Percentiles rank a stretch among this genome's conserved stretches.
Conservation (phyloP, 2,329 filamentous ascomycete species). For the Botrytis paeoniae region DNA sequence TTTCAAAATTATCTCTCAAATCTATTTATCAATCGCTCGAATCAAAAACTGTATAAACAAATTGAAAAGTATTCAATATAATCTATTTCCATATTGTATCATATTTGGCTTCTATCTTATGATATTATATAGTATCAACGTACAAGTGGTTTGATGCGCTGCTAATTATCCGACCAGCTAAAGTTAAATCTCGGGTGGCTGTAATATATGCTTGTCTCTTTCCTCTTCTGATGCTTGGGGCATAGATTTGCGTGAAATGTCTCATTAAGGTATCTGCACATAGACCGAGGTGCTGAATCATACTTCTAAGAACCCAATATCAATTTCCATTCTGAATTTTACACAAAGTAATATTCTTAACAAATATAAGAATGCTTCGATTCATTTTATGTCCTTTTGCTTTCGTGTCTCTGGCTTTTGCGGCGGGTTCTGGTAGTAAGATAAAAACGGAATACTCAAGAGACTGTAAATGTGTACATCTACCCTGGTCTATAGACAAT, state of each 20-base stretch:
- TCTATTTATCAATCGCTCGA: background rate
- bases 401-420: background rate
- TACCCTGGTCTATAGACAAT: no score
- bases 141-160: background rate
- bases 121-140: background rate
- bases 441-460: background rate
- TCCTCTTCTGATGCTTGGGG: background rate
- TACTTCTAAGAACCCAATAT: background rate
- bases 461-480: conserved; percentile 20
- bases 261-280: background rate
- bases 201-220: background rate
- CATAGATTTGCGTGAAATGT: background rate
- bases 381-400: background rate
- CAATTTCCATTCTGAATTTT: background rate
- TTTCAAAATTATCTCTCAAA: background rate
- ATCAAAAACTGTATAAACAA: background rate
- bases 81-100: background rate
- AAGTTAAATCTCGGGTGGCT: background rate
- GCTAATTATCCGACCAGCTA: background rate
- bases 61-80: background rate
- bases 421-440: background rate
- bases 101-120: background rate
- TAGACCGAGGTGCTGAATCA: background rate
- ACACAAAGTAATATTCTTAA: background rate
- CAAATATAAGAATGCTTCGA: background rate